A percentile compares a stretch with the other conserved stretches of the same genome.
phyloP scores from a whole-genome alignment of 1,284 basidiomycete species.

The Ustilago nuda region DNA sequence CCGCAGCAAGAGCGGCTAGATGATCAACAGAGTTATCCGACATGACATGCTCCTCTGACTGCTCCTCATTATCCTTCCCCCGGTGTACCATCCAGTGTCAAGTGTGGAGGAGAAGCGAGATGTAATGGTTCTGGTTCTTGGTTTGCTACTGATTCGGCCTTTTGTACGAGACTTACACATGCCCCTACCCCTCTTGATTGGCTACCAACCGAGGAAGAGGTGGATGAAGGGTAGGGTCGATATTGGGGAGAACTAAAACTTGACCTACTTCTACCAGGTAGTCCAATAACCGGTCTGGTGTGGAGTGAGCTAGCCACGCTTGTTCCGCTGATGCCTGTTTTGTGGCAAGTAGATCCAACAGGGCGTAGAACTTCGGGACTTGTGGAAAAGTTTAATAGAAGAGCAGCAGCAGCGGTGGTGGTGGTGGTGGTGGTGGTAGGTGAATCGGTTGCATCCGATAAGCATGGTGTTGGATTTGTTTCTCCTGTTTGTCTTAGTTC shows the following conservation, averaged over 20 bases:
- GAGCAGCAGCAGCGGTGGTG: constrained; percentile 20
- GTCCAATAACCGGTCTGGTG: constrained; percentile 8
- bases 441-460: constrained; percentile 31
- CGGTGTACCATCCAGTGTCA: constrained; percentile 26
- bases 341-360: constrained; percentile 9
- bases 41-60: not conserved
- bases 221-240: constrained; percentile 6
- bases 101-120: constrained; percentile 26
- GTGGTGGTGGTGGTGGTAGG: not conserved
- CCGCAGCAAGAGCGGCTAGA: not conserved
- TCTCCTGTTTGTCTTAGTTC: constrained; percentile 23
- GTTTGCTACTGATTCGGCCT: not conserved
- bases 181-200: not conserved
- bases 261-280: constrained; percentile 20
- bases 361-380: constrained; percentile 54
- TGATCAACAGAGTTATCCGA: constrained; percentile 31
- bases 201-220: not conserved
- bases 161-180: not conserved
- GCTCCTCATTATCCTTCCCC: not conserved
- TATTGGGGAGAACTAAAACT: constrained; percentile 27
- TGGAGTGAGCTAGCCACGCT: constrained; percentile 11
- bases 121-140: constrained; percentile 13
- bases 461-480: constrained; percentile 11
- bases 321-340: not conserved
- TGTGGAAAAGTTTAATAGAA: constrained; percentile 53